Percentiles rank a stretch among this genome's conserved stretches.
phyloP scores from a whole-genome alignment of 225 moss, liverwort and hornwort species.

The Asterella californica region DNA sequence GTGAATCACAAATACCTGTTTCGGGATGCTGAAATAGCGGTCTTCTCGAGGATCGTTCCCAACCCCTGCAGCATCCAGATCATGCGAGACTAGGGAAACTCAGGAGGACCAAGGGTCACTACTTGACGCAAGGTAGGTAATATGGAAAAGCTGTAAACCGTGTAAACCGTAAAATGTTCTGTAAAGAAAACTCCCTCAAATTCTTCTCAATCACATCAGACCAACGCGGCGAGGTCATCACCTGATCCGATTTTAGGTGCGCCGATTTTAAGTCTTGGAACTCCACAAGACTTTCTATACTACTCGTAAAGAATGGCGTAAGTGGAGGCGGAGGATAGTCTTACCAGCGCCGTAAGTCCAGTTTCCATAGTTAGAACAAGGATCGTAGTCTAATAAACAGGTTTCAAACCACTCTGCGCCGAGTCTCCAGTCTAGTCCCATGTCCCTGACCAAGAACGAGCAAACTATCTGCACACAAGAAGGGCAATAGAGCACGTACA shows the following conservation, averaged over 20 bases:
- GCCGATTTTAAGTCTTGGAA: too few species aligned
- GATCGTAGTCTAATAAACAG: slow-evolving; percentile 91
- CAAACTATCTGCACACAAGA: slow-evolving; percentile 77
- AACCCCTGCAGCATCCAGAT: slow-evolving; percentile 53
- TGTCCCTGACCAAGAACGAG: slow-evolving; percentile 86
- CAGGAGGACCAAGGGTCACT: too few species aligned
- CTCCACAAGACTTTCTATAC: too few species aligned
- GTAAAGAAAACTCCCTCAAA: too few species aligned
- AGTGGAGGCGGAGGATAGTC: background rate
- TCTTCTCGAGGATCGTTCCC: slow-evolving; percentile 98
- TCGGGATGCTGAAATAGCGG: slow-evolving; percentile 97
- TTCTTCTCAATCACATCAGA: too few species aligned
- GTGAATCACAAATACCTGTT: slow-evolving; percentile 48
- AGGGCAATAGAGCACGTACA: background rate
- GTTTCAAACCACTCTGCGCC: slow-evolving; percentile 99
- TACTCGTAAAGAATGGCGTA: too few species aligned
- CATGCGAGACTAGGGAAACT: too few species aligned
- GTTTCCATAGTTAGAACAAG: slow-evolving; percentile 97
- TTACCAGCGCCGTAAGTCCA: slow-evolving; percentile 97
- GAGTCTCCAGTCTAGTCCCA: slow-evolving; percentile 97
- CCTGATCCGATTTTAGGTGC: too few species aligned
- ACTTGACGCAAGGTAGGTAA: too few species aligned
- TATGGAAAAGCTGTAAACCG: too few species aligned
- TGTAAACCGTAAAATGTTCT: too few species aligned
- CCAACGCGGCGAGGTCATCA: too few species aligned